Percentiles rank a stretch among this genome's conserved stretches.
Conservation (phyloP, 2,329 filamentous ascomycete species). For the Apiospora sp. region DNA sequence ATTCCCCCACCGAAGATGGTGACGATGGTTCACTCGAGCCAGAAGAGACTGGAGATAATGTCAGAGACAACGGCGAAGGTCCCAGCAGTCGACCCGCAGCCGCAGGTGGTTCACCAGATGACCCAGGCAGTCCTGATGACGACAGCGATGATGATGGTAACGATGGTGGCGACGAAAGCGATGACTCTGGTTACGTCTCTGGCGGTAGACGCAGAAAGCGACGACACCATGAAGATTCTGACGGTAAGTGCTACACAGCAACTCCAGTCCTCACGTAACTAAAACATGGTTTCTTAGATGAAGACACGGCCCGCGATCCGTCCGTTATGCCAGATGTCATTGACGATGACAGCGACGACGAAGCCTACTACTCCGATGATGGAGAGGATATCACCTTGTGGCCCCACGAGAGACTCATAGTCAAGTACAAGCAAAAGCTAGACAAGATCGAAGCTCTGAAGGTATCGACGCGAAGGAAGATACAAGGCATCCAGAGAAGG, state of each 20-base stretch:
- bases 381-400: not conserved
- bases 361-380: not conserved
- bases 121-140: not conserved
- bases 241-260: not conserved
- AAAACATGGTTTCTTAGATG: not conserved
- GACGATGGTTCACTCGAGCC: not conserved
- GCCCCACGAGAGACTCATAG: not conserved
- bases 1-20: not conserved
- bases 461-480: too few relatives aligned
- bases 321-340: slow-evolving; percentile 13
- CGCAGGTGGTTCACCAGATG: not conserved
- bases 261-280: not conserved
- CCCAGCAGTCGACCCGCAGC: not conserved
- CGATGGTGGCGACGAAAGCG: not conserved
- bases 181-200: not conserved
- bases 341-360: not conserved
- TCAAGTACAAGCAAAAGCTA: not conserved
- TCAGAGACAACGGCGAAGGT: not conserved
- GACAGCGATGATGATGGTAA: not conserved
- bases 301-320: not conserved
- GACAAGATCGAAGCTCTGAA: not conserved
- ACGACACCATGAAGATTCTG: not conserved
- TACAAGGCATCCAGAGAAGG: not conserved
- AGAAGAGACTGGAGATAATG: not conserved
- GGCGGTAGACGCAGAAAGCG: not conserved